Percentiles rank a stretch among this genome's conserved stretches.
phyloP scores from a whole-genome alignment of 2,329 filamentous ascomycete genomes.

The Fusarium verticillioides region DNA sequence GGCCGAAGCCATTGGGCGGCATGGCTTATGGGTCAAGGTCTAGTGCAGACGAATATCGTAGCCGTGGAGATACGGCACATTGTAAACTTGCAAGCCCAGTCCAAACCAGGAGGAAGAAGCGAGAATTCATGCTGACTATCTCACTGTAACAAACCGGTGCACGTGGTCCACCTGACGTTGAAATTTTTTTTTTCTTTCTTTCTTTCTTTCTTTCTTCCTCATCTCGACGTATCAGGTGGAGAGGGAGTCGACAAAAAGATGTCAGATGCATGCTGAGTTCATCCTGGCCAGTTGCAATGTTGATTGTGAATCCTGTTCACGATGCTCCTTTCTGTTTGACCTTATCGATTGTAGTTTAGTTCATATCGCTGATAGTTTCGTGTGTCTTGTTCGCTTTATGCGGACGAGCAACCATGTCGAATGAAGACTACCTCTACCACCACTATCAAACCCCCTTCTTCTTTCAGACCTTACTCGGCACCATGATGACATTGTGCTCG shows the following conservation, averaged over 20 bases:
- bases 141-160: slow-evolving; percentile 23
- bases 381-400: slow-evolving; percentile 21
- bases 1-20: slow-evolving; percentile 30
- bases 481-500: slow-evolving; percentile 40
- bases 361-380: slow-evolving; percentile 5
- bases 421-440: slow-evolving; percentile 1
- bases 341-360: slow-evolving; percentile 14
- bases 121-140: slow-evolving; percentile 12
- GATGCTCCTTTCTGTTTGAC: background rate
- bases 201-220: background rate
- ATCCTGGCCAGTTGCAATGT: slow-evolving; percentile 20
- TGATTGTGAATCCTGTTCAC: slow-evolving; percentile 9
- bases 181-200: background rate
- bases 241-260: slow-evolving; percentile 10
- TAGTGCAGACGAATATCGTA: slow-evolving; percentile 36
- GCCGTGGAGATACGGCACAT: slow-evolving; percentile 24
- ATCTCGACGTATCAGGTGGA: slow-evolving; percentile 21
- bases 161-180: slow-evolving; percentile 21
- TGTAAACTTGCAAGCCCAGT: slow-evolving; percentile 18
- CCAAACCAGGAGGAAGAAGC: slow-evolving; percentile 12
- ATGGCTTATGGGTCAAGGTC: slow-evolving; percentile 36
- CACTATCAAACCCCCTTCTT: slow-evolving; percentile 13
- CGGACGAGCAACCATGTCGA: slow-evolving; percentile 15
- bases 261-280: slow-evolving; percentile 18
- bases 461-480: slow-evolving; percentile 19